These are phyloP conservation scores for Gynostemma pentaphyllum DNA, from an alignment of 306 rosid genomes.

Conservation along the genomic window DNA sequence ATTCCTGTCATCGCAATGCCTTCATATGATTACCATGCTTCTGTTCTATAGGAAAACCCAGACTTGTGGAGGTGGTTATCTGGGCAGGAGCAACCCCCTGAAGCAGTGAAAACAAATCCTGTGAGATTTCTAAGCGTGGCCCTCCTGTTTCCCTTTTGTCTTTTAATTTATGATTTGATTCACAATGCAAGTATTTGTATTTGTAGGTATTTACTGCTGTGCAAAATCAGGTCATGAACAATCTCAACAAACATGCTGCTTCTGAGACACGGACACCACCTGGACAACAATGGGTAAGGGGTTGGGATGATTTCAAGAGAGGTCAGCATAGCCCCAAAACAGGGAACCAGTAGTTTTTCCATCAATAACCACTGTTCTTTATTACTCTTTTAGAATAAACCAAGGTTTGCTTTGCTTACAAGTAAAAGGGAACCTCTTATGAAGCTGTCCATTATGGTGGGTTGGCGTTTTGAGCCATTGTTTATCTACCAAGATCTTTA, in stretches of 20 bases:
- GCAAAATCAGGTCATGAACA: constrained; percentile 34
- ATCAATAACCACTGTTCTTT: background rate
- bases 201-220: constrained; percentile 62
- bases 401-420: background rate
- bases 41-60: constrained; percentile 65
- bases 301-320: constrained; percentile 85
- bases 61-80: constrained; percentile 87
- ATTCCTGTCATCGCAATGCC: no score
- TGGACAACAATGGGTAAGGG: constrained; percentile 86
- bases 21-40: constrained; percentile 2
- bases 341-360: constrained; percentile 58
- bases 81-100: constrained; percentile 80
- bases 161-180: constrained; percentile 1
- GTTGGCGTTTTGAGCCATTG: background rate
- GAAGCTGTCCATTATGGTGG: background rate
- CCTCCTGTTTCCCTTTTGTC: background rate
- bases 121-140: constrained; percentile 34
- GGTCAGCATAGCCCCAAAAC: constrained; percentile 44
- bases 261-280: constrained; percentile 68
- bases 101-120: constrained; percentile 43
- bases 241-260: constrained; percentile 51
- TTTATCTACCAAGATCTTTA: background rate
- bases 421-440: background rate
- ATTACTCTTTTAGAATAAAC: background rate
- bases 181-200: constrained; percentile 15